Evolutionary conservation across 805 yeast species (phyloP).

Genomic region (Nakazawaea wyomingensis): DNA sequence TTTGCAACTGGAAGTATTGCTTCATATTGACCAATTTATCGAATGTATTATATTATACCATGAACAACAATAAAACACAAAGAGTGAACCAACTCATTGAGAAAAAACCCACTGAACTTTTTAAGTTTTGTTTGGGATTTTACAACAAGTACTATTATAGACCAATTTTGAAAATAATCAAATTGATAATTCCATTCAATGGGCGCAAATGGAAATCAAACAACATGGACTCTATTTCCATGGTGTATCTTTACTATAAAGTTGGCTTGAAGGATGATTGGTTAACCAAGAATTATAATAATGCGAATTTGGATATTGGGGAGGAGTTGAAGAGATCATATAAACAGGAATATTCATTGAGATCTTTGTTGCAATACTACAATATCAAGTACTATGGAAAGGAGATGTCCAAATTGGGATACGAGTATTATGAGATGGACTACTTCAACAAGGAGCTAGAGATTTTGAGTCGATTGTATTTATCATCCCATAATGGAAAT

Average conservation of each 20-base stretch:
- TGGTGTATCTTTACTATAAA: conserved; percentile 72
- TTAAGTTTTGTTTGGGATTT: conserved; percentile 53
- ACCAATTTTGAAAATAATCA: conserved; percentile 70
- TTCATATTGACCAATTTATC: conserved; percentile 47
- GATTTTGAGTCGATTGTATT: conserved; percentile 11
- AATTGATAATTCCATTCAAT: conserved; percentile 80
- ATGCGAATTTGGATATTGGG: conserved; percentile 67
- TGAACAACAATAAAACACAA: conserved; percentile 63
- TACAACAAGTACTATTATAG: conserved; percentile 58
- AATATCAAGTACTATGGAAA: conserved; percentile 52
- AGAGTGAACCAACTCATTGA: conserved; percentile 61
- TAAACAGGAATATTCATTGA: conserved; percentile 78
- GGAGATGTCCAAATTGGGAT: conserved; percentile 54
- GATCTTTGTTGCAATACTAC: conserved; percentile 76
- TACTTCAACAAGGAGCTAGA: conserved; percentile 39
- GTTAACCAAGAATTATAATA: conserved; percentile 81
- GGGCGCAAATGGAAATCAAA: conserved; percentile 92
- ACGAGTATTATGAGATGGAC: conserved; percentile 34
- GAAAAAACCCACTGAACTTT: conserved; percentile 54
- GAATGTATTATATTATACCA: conserved; percentile 48
- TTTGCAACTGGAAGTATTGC: conserved; percentile 35
- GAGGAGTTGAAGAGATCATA: conserved; percentile 71
- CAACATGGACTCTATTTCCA: conserved; percentile 90
- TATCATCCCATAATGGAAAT: not conserved
- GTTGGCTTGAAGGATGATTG: conserved; percentile 77